Percentiles rank a stretch among this genome's conserved stretches.
Conservation (phyloP, 169 alveolate genomes). For the Cystoisospora suis region DNA sequence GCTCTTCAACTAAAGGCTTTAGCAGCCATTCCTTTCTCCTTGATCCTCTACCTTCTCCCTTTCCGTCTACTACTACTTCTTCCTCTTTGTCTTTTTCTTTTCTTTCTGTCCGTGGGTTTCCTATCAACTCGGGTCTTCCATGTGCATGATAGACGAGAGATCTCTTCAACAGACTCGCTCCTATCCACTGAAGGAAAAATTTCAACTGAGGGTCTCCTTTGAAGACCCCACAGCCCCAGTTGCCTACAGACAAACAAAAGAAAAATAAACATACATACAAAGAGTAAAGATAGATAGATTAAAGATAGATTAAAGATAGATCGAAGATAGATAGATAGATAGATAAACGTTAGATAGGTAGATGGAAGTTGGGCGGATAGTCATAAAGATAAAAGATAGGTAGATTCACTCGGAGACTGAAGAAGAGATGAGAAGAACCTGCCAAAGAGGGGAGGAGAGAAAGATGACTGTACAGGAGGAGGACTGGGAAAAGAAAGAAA, state of each 20-base stretch:
- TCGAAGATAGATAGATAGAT: too few species aligned
- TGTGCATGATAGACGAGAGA: slow-evolving; percentile 47
- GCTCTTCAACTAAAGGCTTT: not conserved
- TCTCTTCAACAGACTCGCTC: slow-evolving; percentile 26
- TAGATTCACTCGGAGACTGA: too few species aligned
- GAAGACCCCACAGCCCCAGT: slow-evolving; percentile 66
- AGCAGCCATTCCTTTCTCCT: not conserved
- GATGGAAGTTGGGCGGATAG: too few species aligned
- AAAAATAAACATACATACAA: not conserved
- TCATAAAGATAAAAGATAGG: too few species aligned
- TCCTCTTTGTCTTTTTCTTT: not conserved
- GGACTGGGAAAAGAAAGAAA: not conserved
- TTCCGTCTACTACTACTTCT: not conserved
- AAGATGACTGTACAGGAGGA: not conserved
- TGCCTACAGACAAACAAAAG: slow-evolving; percentile 34
- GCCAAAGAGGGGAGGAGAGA: not conserved
- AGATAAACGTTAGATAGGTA: too few species aligned
- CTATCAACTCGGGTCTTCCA: slow-evolving; percentile 36
- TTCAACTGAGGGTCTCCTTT: slow-evolving; percentile 66
- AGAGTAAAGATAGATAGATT: not conserved
- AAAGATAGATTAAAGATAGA: not conserved
- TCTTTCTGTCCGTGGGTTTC: not conserved
- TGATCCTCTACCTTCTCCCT: not conserved
- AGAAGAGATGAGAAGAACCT: too few species aligned
- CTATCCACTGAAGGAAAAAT: slow-evolving; percentile 66